Evolutionary conservation across 2,329 filamentous ascomycete species (phyloP).

Genomic region (Ophiostoma sp.): DNA sequence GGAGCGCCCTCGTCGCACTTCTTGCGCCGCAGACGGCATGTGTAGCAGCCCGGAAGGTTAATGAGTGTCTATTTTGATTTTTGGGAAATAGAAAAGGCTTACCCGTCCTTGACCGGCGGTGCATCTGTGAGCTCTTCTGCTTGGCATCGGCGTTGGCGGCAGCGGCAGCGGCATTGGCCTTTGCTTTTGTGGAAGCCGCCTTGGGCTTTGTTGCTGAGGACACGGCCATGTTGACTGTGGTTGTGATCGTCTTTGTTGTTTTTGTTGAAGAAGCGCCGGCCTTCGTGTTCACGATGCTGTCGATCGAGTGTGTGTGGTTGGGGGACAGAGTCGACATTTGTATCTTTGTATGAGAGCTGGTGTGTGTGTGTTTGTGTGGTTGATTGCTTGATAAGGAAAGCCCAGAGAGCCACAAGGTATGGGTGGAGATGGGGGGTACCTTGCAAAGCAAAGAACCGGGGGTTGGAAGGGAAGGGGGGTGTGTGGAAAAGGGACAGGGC

Average conservation of each 20-base stretch:
- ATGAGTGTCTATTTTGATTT: too few relatives aligned
- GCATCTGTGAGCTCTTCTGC: constrained; percentile 74
- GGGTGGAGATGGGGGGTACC: constrained; percentile 15
- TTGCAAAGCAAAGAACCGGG: constrained; percentile 33
- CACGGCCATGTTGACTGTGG: constrained; percentile 61
- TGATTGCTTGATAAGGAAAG: constrained; percentile 24
- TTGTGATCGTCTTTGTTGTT: constrained; percentile 34
- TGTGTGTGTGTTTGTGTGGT: constrained; percentile 32
- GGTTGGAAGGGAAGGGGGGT: constrained; percentile 29
- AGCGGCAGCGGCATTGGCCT: constrained; percentile 44
- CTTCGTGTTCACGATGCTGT: constrained; percentile 45
- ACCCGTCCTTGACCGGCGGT: constrained; percentile 94
- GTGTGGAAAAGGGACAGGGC: constrained; percentile 19
- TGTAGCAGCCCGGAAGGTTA: constrained; percentile 60
- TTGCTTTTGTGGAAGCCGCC: constrained; percentile 45
- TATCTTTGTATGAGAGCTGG: constrained; percentile 52
- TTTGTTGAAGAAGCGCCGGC: constrained; percentile 20
- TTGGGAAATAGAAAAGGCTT: constrained; percentile 40
- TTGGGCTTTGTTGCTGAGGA: constrained; percentile 61
- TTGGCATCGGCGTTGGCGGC: constrained; percentile 42
- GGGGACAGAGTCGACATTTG: constrained; percentile 69
- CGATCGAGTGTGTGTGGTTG: constrained; percentile 46
- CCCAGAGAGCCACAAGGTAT: constrained; percentile 19
- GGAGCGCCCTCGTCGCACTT: constrained; percentile 68
- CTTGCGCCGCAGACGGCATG: constrained; percentile 65